A percentile compares a stretch with the other conserved stretches of the same genome.
Evolutionary conservation across 495 filamentous ascomycete species (phyloP).

Genomic region (Bacidia rubella): DNA sequence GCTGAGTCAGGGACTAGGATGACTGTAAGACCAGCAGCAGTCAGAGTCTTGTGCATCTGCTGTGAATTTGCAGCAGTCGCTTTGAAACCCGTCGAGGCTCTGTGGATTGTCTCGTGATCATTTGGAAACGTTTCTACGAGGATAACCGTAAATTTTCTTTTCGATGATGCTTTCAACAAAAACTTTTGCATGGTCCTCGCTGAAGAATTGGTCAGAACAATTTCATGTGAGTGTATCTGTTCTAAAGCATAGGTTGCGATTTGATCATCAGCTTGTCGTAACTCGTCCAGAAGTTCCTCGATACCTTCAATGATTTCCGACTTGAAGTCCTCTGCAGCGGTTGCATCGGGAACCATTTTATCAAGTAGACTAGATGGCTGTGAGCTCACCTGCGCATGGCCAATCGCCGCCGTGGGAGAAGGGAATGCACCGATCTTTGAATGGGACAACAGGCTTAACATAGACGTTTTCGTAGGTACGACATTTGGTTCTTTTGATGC

Average conservation of each 20-base stretch:
- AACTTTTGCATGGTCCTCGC: conserved; percentile 77
- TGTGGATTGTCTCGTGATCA: conserved; percentile 47
- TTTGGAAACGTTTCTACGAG: conserved; percentile 61
- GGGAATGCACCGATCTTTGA: conserved; percentile 21
- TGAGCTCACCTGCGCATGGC: background rate
- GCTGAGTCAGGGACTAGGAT: conserved; percentile 72
- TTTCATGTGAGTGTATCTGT: conserved; percentile 81
- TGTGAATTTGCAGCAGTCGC: conserved; percentile 33
- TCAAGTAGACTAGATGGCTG: too few relatives aligned
- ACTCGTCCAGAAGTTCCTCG: conserved; percentile 80
- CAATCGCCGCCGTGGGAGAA: background rate
- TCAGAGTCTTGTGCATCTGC: conserved; percentile 61
- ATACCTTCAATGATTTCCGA: conserved; percentile 85
- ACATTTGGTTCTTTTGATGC: background rate
- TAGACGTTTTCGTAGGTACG: conserved; percentile 40
- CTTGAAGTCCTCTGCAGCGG: conserved; percentile 32
- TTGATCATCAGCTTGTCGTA: conserved; percentile 76
- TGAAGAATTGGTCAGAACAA: conserved; percentile 71
- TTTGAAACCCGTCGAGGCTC: conserved; percentile 39
- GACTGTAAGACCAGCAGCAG: conserved; percentile 61
- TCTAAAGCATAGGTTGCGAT: conserved; percentile 75
- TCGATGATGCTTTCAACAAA: conserved; percentile 65
- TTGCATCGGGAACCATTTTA: too few relatives aligned
- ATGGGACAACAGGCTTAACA: conserved; percentile 72
- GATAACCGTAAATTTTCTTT: conserved; percentile 78